Percentiles rank a stretch among this genome's conserved stretches.
These are phyloP conservation scores for Ogataea minuta DNA, from an alignment of 805 yeast genomes.

Conservation along the genomic window DNA sequence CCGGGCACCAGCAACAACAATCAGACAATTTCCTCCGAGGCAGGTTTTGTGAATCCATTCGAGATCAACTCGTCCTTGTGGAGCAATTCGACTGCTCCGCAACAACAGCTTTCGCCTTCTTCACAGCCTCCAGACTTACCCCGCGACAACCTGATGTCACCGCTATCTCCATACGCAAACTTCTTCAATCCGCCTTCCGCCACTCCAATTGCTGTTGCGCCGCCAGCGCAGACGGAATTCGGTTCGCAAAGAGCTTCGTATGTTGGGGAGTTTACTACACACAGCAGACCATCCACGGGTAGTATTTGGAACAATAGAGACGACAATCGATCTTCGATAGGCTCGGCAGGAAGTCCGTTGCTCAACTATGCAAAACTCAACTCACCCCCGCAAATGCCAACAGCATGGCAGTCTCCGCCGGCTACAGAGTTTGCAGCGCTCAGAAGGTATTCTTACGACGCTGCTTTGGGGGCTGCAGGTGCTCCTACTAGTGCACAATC, in stretches of 20 bases:
- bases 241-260: slow-evolving; percentile 24
- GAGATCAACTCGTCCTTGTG: slow-evolving; percentile 27
- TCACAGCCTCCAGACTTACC: slow-evolving; percentile 13
- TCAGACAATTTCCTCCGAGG: neutral
- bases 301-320: slow-evolving; percentile 20
- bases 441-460: slow-evolving; percentile 28
- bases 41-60: slow-evolving; percentile 24
- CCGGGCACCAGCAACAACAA: slow-evolving; percentile 3
- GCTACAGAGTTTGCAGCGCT: slow-evolving; percentile 24
- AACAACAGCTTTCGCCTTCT: slow-evolving; percentile 7
- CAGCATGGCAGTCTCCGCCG: slow-evolving; percentile 27
- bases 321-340: slow-evolving; percentile 24
- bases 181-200: slow-evolving; percentile 15
- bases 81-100: slow-evolving; percentile 13
- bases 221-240: slow-evolving; percentile 9
- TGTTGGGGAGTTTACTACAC: slow-evolving; percentile 21
- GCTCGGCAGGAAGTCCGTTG: slow-evolving; percentile 28
- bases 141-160: slow-evolving; percentile 17
- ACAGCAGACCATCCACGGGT: slow-evolving; percentile 20
- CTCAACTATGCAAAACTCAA: slow-evolving; percentile 15
- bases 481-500: slow-evolving; percentile 8
- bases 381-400: slow-evolving; percentile 19
- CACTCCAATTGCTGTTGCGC: slow-evolving; percentile 3
- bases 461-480: slow-evolving; percentile 16
- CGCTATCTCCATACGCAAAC: slow-evolving; percentile 20